These are phyloP conservation scores for Chaetomiaceae sp. DNA, from an alignment of 2,329 filamentous ascomycete genomes.

Conservation along the genomic window DNA sequence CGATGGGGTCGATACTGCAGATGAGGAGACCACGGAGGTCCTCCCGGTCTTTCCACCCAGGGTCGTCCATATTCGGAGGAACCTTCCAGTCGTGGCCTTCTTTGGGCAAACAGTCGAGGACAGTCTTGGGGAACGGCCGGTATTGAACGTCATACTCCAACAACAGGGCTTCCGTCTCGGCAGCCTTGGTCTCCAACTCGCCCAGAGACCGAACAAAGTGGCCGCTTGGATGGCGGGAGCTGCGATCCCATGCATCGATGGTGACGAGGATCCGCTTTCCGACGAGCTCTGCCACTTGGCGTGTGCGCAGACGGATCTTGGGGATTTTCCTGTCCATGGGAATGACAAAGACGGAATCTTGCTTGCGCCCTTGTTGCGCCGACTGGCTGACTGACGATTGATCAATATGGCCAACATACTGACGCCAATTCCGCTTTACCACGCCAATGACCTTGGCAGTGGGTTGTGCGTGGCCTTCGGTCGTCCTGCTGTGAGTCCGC, in stretches of 20 bases:
- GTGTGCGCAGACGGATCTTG: slow-evolving; percentile 88
- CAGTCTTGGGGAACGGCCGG: slow-evolving; percentile 90
- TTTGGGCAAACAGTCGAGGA: slow-evolving; percentile 83
- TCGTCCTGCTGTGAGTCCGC: slow-evolving; percentile 70
- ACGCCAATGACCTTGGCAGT: slow-evolving; percentile 90
- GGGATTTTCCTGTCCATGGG: slow-evolving; percentile 98
- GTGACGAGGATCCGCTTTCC: slow-evolving; percentile 90
- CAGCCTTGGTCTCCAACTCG: slow-evolving; percentile 93
- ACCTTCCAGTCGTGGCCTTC: slow-evolving; percentile 96
- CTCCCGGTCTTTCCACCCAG: slow-evolving; percentile 79
- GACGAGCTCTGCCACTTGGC: slow-evolving; percentile 81
- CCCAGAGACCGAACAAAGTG: slow-evolving; percentile 92
- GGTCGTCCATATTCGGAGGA: slow-evolving; percentile 70
- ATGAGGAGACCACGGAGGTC: slow-evolving; percentile 84
- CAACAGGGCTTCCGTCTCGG: slow-evolving; percentile 90
- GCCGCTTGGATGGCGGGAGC: slow-evolving; percentile 86
- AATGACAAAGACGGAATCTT: slow-evolving; percentile 90
- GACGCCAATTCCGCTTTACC: slow-evolving; percentile 93
- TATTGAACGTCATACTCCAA: slow-evolving; percentile 98
- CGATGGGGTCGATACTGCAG: slow-evolving; percentile 94
- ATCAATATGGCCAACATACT: slow-evolving; percentile 95
- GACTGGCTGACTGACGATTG: slow-evolving; percentile 73
- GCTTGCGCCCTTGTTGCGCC: slow-evolving; percentile 71
- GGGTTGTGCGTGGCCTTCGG: slow-evolving; percentile 77
- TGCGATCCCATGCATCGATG: slow-evolving; percentile 92